Evolutionary conservation across 2,329 filamentous ascomycete species (phyloP).

Genomic region (Pleurostoma richardsiae): DNA sequence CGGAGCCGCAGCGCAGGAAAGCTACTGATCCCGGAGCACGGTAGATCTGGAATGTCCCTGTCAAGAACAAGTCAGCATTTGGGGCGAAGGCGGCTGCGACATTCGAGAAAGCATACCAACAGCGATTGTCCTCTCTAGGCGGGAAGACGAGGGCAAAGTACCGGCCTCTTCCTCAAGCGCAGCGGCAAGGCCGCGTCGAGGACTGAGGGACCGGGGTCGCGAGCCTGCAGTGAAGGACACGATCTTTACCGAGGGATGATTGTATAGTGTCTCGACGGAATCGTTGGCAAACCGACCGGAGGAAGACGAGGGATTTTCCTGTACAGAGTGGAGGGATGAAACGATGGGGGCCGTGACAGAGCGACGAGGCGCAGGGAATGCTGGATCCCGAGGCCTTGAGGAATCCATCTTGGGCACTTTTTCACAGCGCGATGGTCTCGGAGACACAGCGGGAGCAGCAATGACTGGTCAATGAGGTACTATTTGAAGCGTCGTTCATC

Average conservation of each 20-base stretch:
- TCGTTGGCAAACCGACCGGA: constrained; percentile 20
- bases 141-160: constrained; percentile 66
- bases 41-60: constrained; percentile 76
- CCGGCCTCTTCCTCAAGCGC: constrained; percentile 47
- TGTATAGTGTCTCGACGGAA: constrained; percentile 66
- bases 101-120: constrained; percentile 49
- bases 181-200: constrained; percentile 20
- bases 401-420: constrained; percentile 7
- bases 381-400: constrained; percentile 3
- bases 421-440: background rate
- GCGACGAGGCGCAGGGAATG: constrained; percentile 16
- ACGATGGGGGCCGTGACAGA: constrained; percentile 17
- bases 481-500: background rate
- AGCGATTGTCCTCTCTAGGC: constrained; percentile 77
- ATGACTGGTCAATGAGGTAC: background rate
- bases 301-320: too few relatives aligned
- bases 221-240: constrained; percentile 42
- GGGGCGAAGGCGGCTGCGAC: background rate
- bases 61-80: constrained; percentile 8
- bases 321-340: constrained; percentile 20
- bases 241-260: constrained; percentile 68
- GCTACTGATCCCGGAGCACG: constrained; percentile 80
- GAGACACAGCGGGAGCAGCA: background rate
- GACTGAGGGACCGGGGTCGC: constrained; percentile 22
- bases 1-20: constrained; percentile 79